Percentiles rank a stretch among this genome's conserved stretches.
These are phyloP conservation scores for Massariosphaeria phaeospora DNA, from an alignment of 495 filamentous ascomycete genomes.

Conservation along the genomic window DNA sequence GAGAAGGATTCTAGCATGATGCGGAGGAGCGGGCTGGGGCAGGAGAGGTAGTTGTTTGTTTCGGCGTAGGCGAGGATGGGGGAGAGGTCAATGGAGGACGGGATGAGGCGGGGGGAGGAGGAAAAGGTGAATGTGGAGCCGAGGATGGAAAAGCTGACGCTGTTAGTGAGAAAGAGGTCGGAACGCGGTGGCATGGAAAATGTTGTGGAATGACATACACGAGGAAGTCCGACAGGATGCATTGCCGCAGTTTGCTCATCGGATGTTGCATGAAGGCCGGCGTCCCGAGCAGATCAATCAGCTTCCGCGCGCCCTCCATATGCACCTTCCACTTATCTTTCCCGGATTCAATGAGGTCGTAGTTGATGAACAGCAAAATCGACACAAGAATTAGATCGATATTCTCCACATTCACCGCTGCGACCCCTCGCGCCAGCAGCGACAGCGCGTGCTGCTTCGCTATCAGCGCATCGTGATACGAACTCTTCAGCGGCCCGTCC, in stretches of 20 bases:
- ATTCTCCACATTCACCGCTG: conserved; percentile 13
- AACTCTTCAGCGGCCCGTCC: conserved; percentile 10
- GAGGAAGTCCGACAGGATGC: conserved; percentile 25
- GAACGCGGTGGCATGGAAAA: too few species aligned
- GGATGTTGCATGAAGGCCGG: conserved; percentile 6
- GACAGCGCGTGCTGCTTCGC: conserved; percentile 25
- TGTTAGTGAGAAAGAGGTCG: not conserved
- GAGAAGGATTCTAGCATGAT: conserved; percentile 28
- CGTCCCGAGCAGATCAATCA: conserved; percentile 15
- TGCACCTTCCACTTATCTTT: conserved; percentile 29
- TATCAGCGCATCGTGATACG: conserved; percentile 23
- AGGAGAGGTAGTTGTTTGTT: conserved; percentile 32
- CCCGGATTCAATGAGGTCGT: conserved; percentile 28
- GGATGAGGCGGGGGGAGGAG: not conserved
- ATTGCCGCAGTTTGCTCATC: conserved; percentile 12
- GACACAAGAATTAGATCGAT: conserved; percentile 19
- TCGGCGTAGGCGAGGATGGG: conserved; percentile 26
- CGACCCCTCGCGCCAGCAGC: conserved; percentile 12
- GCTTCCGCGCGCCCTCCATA: conserved; percentile 21
- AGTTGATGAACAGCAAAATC: conserved; percentile 28
- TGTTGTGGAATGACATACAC: conserved; percentile 13
- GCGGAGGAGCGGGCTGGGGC: conserved; percentile 19
- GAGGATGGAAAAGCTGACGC: conserved; percentile 22
- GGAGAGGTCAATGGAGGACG: conserved; percentile 11
- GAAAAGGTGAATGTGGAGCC: conserved; percentile 21